Percentiles rank a stretch among this genome's conserved stretches.
phyloP scores from a whole-genome alignment of 164 flowering plant species.

The Litsea cubeba region DNA sequence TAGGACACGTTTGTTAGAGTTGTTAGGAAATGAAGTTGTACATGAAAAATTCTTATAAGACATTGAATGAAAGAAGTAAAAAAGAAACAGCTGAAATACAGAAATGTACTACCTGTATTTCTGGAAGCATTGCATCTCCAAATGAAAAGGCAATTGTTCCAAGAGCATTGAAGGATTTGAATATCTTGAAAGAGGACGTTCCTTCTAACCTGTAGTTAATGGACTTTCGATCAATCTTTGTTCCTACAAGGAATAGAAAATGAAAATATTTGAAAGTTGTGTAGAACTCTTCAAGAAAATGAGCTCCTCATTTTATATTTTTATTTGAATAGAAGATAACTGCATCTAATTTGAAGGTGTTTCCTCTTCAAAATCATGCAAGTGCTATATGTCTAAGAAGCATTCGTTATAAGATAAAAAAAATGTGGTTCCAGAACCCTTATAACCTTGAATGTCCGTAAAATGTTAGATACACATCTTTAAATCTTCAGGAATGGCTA shows the following conservation, averaged over 20 bases:
- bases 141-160: slow-evolving; percentile 65
- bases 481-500: too few relatives aligned
- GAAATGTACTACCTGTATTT: slow-evolving; percentile 40
- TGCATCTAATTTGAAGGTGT: neutral
- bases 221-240: slow-evolving; percentile 33
- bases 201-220: slow-evolving; percentile 37
- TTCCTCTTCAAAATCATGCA: neutral
- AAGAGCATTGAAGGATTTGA: slow-evolving; percentile 52
- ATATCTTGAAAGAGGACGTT: slow-evolving; percentile 33
- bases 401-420: neutral
- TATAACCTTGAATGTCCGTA: neutral
- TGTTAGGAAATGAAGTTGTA: neutral
- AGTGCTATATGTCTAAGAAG: neutral
- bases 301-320: too few relatives aligned
- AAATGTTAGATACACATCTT: too few relatives aligned
- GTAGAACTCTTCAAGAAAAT: neutral
- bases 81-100: neutral
- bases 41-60: neutral
- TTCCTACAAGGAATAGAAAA: slow-evolving; percentile 25
- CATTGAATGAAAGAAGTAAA: neutral
- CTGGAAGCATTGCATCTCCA: slow-evolving; percentile 76
- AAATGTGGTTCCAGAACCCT: neutral
- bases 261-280: neutral
- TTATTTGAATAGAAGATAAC: too few relatives aligned
- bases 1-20: neutral